Evolutionary conservation across 305 asterid genomes (phyloP), one percentile per base, ranked within the genome.

Genomic region (Plantago rigida): DNA sequence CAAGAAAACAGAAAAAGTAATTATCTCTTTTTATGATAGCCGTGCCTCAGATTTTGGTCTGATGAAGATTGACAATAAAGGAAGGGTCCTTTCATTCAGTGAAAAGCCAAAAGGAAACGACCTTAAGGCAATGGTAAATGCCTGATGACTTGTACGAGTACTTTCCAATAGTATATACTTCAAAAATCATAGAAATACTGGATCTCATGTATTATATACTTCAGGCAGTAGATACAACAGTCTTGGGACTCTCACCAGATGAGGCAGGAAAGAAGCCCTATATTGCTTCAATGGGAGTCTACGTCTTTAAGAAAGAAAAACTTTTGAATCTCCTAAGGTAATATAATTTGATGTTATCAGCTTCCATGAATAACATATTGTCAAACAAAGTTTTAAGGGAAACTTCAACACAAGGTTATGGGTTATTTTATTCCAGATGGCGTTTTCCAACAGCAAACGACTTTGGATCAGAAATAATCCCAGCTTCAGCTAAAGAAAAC

Each of bases 31-130:
- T 53, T 69, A 67, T 85, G 77, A 86, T 82, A 91, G 94, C 55
- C 95, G 98, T 47, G 98, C 98, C 83, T 91, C 98, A 74, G 96
- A 92, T 79, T 88, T 92, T 58, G 97, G 98, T 55, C 71, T 92
- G 85, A 92, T 92, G 98, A 87, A 84, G 79, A 87, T 87, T 31
- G 89, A 91, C 79, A 79, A 72, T 66, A 79, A 76, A 72, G 96
- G 96, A 69, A 80, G 86, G 81, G 89, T 91, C 63, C 69, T 84
- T 36, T 84, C 80, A 11, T 87, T 91, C 80, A 87, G 95, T 47
- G 98, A 91, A 69, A 91, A 82, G 75, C 98, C 98, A 5, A 82
- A 42, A 77, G 96, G 96, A 73, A 74, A 75, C 56, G 90, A 84
- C 51, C 74, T 91, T 82, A 91, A 87, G 75, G 81, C 88, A 64